Conservation (phyloP, 1,284 basidiomycete genomes). For the Sporisorium graminicola region DNA sequence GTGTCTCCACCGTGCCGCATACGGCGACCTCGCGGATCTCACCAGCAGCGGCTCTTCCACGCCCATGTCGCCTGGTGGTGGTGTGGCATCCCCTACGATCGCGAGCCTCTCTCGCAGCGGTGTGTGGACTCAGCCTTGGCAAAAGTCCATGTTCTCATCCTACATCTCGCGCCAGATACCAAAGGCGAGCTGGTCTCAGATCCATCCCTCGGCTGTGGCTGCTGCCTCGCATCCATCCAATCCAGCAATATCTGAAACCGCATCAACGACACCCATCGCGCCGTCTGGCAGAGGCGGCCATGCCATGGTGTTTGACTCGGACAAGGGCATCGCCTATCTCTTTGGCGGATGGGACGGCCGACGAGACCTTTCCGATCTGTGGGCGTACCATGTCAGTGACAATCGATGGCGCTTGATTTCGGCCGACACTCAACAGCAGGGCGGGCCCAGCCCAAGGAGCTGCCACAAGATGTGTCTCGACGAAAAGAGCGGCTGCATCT, state of each 20-base stretch:
- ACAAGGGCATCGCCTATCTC: slow-evolving; percentile 78
- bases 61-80: slow-evolving; percentile 35
- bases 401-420: slow-evolving; percentile 78
- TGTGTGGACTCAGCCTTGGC: slow-evolving; percentile 41
- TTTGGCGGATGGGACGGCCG: slow-evolving; percentile 85
- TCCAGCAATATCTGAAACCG: neutral
- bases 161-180: slow-evolving; percentile 57
- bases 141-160: slow-evolving; percentile 55
- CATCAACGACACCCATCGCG: slow-evolving; percentile 12
- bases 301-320: slow-evolving; percentile 82
- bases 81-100: slow-evolving; percentile 23
- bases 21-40: slow-evolving; percentile 34
- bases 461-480: slow-evolving; percentile 88
- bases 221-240: slow-evolving; percentile 3
- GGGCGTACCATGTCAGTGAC: slow-evolving; percentile 78
- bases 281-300: slow-evolving; percentile 77
- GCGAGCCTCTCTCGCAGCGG: slow-evolving; percentile 38
- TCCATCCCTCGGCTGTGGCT: slow-evolving; percentile 29
- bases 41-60: slow-evolving; percentile 30
- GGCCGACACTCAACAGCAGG: slow-evolving; percentile 74
- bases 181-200: slow-evolving; percentile 51
- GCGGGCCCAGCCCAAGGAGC: slow-evolving; percentile 78
- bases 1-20: slow-evolving; percentile 58
- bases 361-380: slow-evolving; percentile 79
- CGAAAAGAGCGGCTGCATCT: slow-evolving; percentile 78